Conservation (phyloP, 306 rosid species). For the Trifolium pratense region DNA sequence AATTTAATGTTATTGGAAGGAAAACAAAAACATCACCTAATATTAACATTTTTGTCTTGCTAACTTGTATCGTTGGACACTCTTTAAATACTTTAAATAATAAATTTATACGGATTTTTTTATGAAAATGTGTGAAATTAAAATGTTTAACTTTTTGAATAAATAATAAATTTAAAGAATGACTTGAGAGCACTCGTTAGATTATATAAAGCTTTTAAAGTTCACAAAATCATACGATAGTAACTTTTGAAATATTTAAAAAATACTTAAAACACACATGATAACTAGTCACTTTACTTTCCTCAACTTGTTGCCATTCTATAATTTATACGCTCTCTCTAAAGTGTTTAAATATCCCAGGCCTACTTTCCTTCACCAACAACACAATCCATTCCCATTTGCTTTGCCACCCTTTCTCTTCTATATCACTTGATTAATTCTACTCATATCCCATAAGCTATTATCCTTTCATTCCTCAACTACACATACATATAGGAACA, state of each 20-base stretch:
- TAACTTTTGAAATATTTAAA: neutral
- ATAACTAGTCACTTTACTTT: neutral
- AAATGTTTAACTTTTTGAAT: too few relatives aligned
- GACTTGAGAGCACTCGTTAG: too few relatives aligned
- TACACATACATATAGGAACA: neutral
- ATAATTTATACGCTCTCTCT: neutral
- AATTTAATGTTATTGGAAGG: too few relatives aligned
- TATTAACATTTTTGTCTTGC: too few relatives aligned
- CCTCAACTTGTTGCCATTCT: neutral
- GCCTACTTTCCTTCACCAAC: neutral
- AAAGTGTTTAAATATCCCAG: conserved; percentile 10
- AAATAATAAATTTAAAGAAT: too few relatives aligned
- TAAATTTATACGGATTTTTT: too few relatives aligned
- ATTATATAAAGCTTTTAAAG: too few relatives aligned
- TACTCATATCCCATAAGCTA: neutral
- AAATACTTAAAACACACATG: neutral
- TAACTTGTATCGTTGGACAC: too few relatives aligned
- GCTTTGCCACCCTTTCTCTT: neutral
- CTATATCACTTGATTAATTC: neutral
- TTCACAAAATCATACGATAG: neutral
- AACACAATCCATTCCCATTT: conserved; percentile 2
- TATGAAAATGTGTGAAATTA: too few relatives aligned
- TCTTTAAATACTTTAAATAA: too few relatives aligned
- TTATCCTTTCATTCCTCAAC: neutral
- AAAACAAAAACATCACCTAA: too few relatives aligned